phyloP scores from a whole-genome alignment of 768 basidiomycete species.

The Amanita pallidorosea region DNA sequence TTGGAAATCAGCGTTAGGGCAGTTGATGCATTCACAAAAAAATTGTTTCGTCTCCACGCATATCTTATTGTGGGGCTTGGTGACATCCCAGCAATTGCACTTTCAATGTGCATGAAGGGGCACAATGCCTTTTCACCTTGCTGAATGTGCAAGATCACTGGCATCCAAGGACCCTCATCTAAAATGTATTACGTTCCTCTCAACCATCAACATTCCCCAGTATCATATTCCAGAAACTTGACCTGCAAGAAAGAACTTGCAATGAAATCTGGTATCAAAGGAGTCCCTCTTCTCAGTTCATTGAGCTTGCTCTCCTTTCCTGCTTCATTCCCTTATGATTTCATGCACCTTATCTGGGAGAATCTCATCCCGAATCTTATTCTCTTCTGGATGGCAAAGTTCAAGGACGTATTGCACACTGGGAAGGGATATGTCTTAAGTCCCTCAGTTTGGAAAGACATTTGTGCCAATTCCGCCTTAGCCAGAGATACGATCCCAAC shows the following conservation, averaged over 20 bases:
- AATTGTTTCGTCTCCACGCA: slow-evolving; percentile 16
- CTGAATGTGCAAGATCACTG: slow-evolving; percentile 25
- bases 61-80: slow-evolving; percentile 20
- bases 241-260: neutral
- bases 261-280: no score
- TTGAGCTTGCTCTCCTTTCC: no score
- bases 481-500: no score
- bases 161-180: slow-evolving; percentile 7
- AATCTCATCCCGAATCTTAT: no score
- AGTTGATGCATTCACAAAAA: slow-evolving; percentile 16
- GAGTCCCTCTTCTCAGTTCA: no score
- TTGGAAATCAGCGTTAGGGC: slow-evolving; percentile 26
- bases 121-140: slow-evolving; percentile 26
- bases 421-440: no score
- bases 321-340: no score
- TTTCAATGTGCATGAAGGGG: slow-evolving; percentile 26
- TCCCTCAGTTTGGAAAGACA: no score
- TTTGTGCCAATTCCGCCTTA: no score
- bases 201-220: slow-evolving; percentile 12
- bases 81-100: slow-evolving; percentile 12
- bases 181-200: slow-evolving; percentile 16
- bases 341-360: no score
- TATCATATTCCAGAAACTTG: slow-evolving; percentile 12
- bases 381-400: no score
- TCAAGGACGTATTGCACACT: no score